Evolutionary conservation across 176 grass and related monocot species (phyloP).

Genomic region (Rhynchospora tenuis): DNA sequence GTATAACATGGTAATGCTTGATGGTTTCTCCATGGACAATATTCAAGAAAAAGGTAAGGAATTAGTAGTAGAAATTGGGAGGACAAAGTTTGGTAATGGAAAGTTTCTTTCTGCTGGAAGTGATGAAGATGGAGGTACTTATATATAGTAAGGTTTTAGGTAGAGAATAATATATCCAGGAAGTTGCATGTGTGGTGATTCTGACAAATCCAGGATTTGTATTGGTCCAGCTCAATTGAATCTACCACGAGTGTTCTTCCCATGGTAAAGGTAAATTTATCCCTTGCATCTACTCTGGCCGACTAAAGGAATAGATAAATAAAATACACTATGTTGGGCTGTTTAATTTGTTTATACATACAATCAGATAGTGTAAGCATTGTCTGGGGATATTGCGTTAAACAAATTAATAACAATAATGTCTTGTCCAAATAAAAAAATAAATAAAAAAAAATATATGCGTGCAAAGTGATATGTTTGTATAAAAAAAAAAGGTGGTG

Average conservation of each 20-base stretch:
- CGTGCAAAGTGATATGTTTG: background rate
- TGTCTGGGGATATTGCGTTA: background rate
- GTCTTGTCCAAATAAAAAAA: background rate
- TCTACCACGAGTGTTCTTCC: background rate
- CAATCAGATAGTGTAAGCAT: background rate
- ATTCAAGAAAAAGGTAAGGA: background rate
- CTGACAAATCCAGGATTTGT: background rate
- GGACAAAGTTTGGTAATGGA: background rate
- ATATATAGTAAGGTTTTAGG: background rate
- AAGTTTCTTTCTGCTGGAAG: background rate
- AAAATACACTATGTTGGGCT: background rate
- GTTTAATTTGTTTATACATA: background rate
- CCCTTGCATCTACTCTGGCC: background rate
- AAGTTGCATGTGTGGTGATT: conserved; percentile 6
- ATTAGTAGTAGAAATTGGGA: background rate
- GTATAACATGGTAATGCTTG: background rate
- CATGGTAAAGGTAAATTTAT: background rate
- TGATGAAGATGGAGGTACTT: background rate
- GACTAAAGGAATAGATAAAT: background rate
- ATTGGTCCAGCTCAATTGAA: background rate
- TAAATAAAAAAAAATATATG: too few species aligned
- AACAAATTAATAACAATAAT: background rate
- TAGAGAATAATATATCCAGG: background rate
- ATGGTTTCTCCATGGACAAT: conserved; percentile 40
- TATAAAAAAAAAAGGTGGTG: background rate